phyloP scores from a whole-genome alignment of 2,329 filamentous ascomycete species.

The Phialemoniopsis sp. region DNA sequence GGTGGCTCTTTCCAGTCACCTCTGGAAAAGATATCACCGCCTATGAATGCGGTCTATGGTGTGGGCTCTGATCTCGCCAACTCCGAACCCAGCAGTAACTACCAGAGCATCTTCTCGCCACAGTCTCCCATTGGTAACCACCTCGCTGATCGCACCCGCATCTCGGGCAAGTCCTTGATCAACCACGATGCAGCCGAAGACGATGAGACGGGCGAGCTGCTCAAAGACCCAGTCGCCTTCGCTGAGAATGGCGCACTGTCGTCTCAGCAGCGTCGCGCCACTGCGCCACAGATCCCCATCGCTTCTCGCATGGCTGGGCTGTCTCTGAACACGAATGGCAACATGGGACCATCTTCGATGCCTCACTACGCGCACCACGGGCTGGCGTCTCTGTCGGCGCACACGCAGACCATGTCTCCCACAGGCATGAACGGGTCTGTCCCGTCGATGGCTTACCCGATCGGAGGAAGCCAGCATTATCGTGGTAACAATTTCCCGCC shows the following conservation, averaged over 20 bases:
- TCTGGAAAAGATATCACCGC: conserved; percentile 58
- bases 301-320: conserved; percentile 60
- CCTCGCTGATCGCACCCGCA: conserved; percentile 54
- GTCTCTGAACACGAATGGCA: conserved; percentile 63
- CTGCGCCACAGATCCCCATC: conserved; percentile 68
- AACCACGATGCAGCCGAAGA: conserved; percentile 64
- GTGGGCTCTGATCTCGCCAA: conserved; percentile 56
- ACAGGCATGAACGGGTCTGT: conserved; percentile 39
- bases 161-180: conserved; percentile 69
- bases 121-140: conserved; percentile 71
- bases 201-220: conserved; percentile 68
- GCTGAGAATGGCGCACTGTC: conserved; percentile 62
- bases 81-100: conserved; percentile 47
- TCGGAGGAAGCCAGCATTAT: conserved; percentile 49
- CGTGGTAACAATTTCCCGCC: conserved; percentile 70
- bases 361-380: conserved; percentile 35
- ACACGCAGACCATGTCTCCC: conserved; percentile 51
- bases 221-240: conserved; percentile 68
- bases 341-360: conserved; percentile 45
- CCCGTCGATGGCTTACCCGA: conserved; percentile 43
- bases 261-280: conserved; percentile 56
- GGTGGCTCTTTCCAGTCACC: conserved; percentile 55
- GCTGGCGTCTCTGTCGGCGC: conserved; percentile 31
- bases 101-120: conserved; percentile 65
- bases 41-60: conserved; percentile 48